Evolutionary conservation across 306 rosid species (phyloP), one percentile per base, ranked within the genome.

Genomic region (Prunus armeniaca): DNA sequence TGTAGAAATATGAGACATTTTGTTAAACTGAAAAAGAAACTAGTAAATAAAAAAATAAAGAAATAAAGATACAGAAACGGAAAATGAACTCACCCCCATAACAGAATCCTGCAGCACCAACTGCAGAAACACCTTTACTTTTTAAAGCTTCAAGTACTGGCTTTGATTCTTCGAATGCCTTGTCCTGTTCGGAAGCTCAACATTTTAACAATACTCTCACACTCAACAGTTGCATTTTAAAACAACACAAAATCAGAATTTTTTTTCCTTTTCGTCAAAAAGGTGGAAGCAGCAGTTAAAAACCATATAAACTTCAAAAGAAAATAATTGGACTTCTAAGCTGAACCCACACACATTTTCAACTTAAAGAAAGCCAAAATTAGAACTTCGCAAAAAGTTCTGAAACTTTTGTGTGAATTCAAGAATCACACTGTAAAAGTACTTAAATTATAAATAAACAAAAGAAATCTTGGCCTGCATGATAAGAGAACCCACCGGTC

Each of bases 51-150:
- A 50, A 25, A 1, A 3, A 22, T 7, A 10, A 56, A 34, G 6
- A 1, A 5, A 22, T 7, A 10, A 65, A 34, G 11, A 18, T 27
- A 19, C 9, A 67, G 34, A 41, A 64, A 34, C 78, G 34, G 55
- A 76, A 80, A 49, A 45, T 25, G 12, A 45, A 74, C 89, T 79
- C 47, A 88, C 91, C 96, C 62, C 89, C 96, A 88, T 89, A 90
- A 82, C 93, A 90, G 75, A 88, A 86, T 27, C 93, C 93, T 34
- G 83, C 89, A 67, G 86, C 89, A 12, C 91, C 93, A 22, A 86
- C 76, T 49, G 87, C 57, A 54, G 87, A 83, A 81, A 80, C 67
- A 27, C 91, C 93, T 77, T 74, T 86, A 60, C 83, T 80, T 84
- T 62, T 86, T 30, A 90, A 80, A 78, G 81, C 91, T 56, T 84